Evolutionary conservation across 108 stramenopile species (phyloP).

Genomic region (Thalassiosira profunda): DNA sequence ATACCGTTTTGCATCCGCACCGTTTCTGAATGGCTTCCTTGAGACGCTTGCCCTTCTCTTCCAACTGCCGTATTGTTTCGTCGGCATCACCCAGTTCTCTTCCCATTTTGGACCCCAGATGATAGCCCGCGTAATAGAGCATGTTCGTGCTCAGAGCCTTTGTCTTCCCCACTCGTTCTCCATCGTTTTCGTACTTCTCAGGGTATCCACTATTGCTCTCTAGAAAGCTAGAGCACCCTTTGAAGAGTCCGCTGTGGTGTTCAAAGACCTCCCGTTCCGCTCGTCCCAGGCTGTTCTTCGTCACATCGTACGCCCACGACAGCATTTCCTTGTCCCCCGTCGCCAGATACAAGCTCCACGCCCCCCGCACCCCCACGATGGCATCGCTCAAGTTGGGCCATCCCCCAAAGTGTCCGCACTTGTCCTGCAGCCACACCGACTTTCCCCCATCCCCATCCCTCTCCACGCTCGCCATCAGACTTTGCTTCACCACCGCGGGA

Average conservation of each 20-base stretch:
- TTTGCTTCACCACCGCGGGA: constrained; percentile 22
- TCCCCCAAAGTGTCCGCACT: constrained; percentile 37
- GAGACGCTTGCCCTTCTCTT: constrained; percentile 4
- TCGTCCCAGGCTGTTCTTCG: constrained; percentile 10
- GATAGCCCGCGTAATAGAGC: constrained; percentile 46
- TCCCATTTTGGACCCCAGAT: constrained; percentile 36
- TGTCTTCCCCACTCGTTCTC: constrained; percentile 30
- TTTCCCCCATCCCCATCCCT: background rate
- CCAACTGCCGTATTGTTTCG: background rate
- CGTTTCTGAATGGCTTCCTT: constrained; percentile 4
- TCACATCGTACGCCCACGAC: constrained; percentile 44
- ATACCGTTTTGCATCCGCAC: background rate
- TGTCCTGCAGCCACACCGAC: constrained; percentile 42
- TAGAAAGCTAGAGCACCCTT: constrained; percentile 47
- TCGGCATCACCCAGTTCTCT: constrained; percentile 24
- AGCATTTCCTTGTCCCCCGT: constrained; percentile 43
- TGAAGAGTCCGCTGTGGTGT: constrained; percentile 13
- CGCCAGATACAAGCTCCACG: constrained; percentile 36
- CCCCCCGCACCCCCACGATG: constrained; percentile 48
- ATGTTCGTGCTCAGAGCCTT: constrained; percentile 52
- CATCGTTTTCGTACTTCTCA: constrained; percentile 24
- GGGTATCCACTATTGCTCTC: constrained; percentile 52
- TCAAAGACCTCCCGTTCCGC: constrained; percentile 37
- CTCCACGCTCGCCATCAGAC: constrained; percentile 19
- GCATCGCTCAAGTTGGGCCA: constrained; percentile 50